Base-by-base conservation (phyloP, 2,329 filamentous ascomycete species). In the Pseudogymnoascus sp. region DNA sequence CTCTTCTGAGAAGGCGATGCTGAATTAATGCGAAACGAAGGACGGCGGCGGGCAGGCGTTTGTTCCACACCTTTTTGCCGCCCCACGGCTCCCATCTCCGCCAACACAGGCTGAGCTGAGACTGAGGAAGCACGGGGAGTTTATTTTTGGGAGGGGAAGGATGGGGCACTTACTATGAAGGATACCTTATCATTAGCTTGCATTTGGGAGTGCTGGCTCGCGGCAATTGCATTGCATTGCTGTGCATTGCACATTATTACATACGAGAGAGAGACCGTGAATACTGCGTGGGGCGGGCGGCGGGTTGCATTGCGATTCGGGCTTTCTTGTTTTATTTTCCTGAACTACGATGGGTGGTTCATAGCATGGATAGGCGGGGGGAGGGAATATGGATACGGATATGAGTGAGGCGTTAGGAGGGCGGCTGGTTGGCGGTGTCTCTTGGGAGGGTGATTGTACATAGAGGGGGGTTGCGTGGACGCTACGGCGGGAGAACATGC, bases 111-210 rank as follows among this genome's bases (percentile, higher is more conserved):
- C 50, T 10, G 29, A 56, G 50, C 10, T 7, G 50, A 56, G 26
- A 56, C 29, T 6, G 26, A n/a, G 47, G 47, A 19, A 6, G 8
- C 26, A n/a, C 29, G n/a, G 50, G 50, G 33, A 29, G 2, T 19
- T 56, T 33, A 19, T 56, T 56, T 53, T 29, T 14, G 44, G 29
- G 13, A 21, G 42, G 13, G 10, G 10, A 7, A 4, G 10, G 47
- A 19, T 16, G 21, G 24, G 29, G 29, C 26, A 53, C 14, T 53
- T 53, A 56, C 50, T 31, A 56, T 10, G 31, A 56, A 56, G 29
- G 50, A 56, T 56, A 56, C 50, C n/a, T 56, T 56, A 56, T 56
- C 50, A 56, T 56, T 56, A 56, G 50, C 50, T 56, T 56, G 50
- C 50, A 56, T 56, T 56, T 33, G 50, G 50, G 29, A 31, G 50